Percentiles rank a stretch among this genome's conserved stretches.
Conservation (phyloP, 257 asterid genomes). For the Leonotis leonurus region DNA sequence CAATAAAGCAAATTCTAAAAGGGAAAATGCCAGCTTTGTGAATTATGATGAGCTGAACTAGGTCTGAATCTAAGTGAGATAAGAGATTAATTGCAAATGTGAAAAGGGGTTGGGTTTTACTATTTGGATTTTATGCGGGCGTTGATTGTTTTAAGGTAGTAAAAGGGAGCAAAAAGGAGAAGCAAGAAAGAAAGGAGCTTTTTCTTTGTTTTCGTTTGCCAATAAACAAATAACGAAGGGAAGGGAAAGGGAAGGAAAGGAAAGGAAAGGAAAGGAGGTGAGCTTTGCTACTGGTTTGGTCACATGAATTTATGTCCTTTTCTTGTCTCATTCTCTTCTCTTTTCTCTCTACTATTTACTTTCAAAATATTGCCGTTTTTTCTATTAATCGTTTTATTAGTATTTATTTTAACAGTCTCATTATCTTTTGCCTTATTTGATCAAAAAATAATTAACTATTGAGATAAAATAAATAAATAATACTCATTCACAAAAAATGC, state of each 20-base stretch:
- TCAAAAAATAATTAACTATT: too few relatives aligned
- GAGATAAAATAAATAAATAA: too few relatives aligned
- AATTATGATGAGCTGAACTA: background rate
- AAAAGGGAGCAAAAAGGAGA: slow-evolving; percentile 13
- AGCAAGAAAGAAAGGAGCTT: slow-evolving; percentile 1
- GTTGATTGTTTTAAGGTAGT: slow-evolving; percentile 13
- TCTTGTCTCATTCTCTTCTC: slow-evolving; percentile 16
- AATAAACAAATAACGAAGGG: slow-evolving; percentile 22
- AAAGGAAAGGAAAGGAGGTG: slow-evolving; percentile 13
- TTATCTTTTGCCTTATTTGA: too few relatives aligned
- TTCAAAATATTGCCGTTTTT: too few relatives aligned
- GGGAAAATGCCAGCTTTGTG: slow-evolving; percentile 4
- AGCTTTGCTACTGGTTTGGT: slow-evolving; percentile 10
- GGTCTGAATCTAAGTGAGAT: slow-evolving; percentile 3
- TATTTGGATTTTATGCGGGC: slow-evolving; percentile 29
- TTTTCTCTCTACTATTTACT: too few relatives aligned
- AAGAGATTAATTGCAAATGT: slow-evolving; percentile 13
- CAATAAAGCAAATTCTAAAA: slow-evolving; percentile 5
- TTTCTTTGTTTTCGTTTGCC: slow-evolving; percentile 7
- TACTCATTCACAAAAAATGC: too few relatives aligned
- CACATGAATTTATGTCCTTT: slow-evolving; percentile 4
- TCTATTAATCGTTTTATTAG: too few relatives aligned
- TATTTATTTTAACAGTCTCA: too few relatives aligned
- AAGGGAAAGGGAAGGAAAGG: slow-evolving; percentile 2
- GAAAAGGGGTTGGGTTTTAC: slow-evolving; percentile 4